Conservation (phyloP, 2,329 filamentous ascomycete species). For the Cucurbitaria berberidis region DNA sequence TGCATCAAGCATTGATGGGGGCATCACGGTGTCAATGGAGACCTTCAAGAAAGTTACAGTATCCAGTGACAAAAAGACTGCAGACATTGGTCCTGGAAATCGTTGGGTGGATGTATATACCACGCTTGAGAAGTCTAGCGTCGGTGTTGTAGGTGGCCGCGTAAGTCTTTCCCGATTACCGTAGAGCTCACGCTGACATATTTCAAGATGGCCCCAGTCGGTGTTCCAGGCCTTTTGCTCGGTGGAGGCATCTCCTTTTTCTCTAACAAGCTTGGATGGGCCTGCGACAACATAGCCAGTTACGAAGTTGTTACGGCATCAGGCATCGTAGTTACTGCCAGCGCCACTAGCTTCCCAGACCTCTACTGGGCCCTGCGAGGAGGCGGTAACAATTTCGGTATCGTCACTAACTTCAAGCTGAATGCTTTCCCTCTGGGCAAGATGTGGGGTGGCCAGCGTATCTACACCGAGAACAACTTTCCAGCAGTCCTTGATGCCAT, state of each 20-base stretch:
- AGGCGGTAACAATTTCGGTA: conserved; percentile 41
- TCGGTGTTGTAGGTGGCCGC: conserved; percentile 43
- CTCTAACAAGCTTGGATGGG: conserved; percentile 29
- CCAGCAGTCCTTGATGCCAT: conserved; percentile 21
- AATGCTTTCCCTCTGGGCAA: conserved; percentile 20
- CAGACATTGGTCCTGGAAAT: conserved; percentile 40
- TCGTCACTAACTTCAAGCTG: conserved; percentile 37
- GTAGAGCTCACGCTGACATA: neutral
- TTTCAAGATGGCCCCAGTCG: conserved; percentile 30
- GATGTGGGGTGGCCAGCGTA: conserved; percentile 32
- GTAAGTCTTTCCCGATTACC: conserved; percentile 16
- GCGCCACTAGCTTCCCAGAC: conserved; percentile 40
- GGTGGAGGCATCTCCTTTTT: conserved; percentile 35
- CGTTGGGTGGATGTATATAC: conserved; percentile 46
- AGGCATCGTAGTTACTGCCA: conserved; percentile 13
- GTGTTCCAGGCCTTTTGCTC: conserved; percentile 36
- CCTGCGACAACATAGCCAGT: conserved; percentile 36
- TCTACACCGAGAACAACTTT: conserved; percentile 16
- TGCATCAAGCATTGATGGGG: conserved; percentile 51
- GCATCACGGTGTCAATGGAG: conserved; percentile 53
- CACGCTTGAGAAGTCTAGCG: conserved; percentile 26
- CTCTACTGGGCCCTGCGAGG: conserved; percentile 47
- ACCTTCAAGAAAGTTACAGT: conserved; percentile 36
- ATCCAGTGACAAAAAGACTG: conserved; percentile 29
- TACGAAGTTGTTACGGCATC: conserved; percentile 26